phyloP scores from a whole-genome alignment of 2,329 filamentous ascomycete species.

The Paecilomyces formosus region DNA sequence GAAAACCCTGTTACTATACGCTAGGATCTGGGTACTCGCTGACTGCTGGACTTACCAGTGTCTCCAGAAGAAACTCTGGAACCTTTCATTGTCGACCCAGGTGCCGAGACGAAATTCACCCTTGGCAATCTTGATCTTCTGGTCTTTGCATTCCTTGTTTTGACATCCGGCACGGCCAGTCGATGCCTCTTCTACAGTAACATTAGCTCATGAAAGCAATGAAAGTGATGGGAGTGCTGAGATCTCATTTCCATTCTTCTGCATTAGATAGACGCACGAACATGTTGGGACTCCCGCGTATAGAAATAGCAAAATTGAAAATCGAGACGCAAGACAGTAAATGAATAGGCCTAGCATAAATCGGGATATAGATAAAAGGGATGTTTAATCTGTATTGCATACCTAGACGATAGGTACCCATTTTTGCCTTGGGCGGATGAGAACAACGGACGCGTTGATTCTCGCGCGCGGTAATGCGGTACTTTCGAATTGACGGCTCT shows the following conservation, averaged over 20 bases:
- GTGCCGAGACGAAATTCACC: slow-evolving; percentile 70
- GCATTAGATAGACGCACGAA: not conserved
- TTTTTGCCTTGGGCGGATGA: not conserved
- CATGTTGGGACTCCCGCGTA: not conserved
- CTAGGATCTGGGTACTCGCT: not conserved
- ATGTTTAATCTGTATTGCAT: slow-evolving; percentile 5
- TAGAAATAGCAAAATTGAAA: not conserved
- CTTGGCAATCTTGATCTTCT: slow-evolving; percentile 64
- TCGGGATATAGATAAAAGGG: not conserved
- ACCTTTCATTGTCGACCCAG: slow-evolving; percentile 56
- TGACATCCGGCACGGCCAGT: slow-evolving; percentile 69
- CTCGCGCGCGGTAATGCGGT: not conserved
- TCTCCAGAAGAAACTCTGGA: slow-evolving; percentile 66
- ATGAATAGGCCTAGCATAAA: not conserved
- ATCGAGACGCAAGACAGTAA: not conserved
- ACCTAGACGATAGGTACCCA: slow-evolving; percentile 16
- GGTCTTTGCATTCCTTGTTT: slow-evolving; percentile 65
- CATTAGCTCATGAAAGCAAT: not conserved
- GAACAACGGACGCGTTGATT: not conserved
- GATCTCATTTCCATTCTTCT: not conserved
- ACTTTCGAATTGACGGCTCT: not conserved
- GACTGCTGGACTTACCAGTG: slow-evolving; percentile 62
- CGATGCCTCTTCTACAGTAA: slow-evolving; percentile 57
- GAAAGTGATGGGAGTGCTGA: not conserved
- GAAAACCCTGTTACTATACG: not conserved